These are phyloP conservation scores for Tetrapisispora pingtungensis DNA, from an alignment of 805 yeast species.

Conservation along the genomic window DNA sequence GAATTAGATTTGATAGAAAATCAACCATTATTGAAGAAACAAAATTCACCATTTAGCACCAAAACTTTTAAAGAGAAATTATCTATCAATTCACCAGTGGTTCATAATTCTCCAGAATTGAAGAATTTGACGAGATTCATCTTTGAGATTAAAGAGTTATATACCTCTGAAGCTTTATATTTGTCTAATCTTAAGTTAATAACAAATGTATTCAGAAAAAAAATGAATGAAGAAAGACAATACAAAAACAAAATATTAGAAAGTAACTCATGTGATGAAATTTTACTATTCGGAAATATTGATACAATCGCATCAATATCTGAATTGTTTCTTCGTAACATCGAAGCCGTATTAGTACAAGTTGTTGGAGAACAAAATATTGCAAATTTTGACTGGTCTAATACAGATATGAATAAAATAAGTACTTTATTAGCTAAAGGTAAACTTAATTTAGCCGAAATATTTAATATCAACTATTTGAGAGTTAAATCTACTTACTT, in stretches of 20 bases:
- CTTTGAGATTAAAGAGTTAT: slow-evolving; percentile 20
- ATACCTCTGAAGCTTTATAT: slow-evolving; percentile 30
- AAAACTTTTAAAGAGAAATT: slow-evolving; percentile 13
- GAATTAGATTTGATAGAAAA: slow-evolving; percentile 16
- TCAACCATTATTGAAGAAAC: slow-evolving; percentile 18
- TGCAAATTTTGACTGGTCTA: neutral
- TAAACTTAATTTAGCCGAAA: slow-evolving; percentile 23
- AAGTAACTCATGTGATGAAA: slow-evolving; percentile 25
- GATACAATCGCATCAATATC: slow-evolving; percentile 32
- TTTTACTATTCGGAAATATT: slow-evolving; percentile 36
- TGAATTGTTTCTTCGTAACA: slow-evolving; percentile 21
- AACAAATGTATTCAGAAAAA: slow-evolving; percentile 27
- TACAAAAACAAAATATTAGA: slow-evolving; percentile 26
- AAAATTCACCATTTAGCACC: slow-evolving; percentile 30
- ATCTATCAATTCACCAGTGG: slow-evolving; percentile 3
- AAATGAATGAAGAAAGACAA: slow-evolving; percentile 23
- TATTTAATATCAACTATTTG: slow-evolving; percentile 25
- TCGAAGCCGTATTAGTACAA: neutral
- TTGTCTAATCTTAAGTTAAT: slow-evolving; percentile 23
- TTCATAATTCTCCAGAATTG: too few species aligned
- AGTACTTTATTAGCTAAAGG: too few species aligned
- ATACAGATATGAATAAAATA: neutral
- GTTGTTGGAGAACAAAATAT: neutral
- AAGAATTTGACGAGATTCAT: too few species aligned
- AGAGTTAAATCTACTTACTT: slow-evolving; percentile 29